Base-by-base conservation (phyloP, 2,329 filamentous ascomycete genomes). In the Orbilia ellipsospora region DNA sequence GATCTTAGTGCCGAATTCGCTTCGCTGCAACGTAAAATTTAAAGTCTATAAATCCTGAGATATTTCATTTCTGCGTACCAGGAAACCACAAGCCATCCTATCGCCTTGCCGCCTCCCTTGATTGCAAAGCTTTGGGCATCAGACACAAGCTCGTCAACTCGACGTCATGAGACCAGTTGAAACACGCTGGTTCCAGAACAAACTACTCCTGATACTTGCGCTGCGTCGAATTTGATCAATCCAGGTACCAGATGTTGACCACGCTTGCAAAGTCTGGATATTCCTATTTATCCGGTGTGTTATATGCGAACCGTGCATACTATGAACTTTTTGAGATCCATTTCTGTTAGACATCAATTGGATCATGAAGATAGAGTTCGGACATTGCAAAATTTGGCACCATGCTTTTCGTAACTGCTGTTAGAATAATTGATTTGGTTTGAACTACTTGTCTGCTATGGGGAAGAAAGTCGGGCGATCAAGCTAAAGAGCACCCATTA, bases 261-360 rank as follows among this genome's bases (percentile, higher is more conserved):
- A 69, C 45, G 26, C 16, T 48, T 48, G 16, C 26, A 50, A 57
- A 51, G 13, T n/a, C 18, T 55, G 52, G 36, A 65, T 69, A 65
- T 18, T 75, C 44, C 72, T 54, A 60, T 75, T 75, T 75, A 75
- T 44, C 72, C 72, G 72, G 72, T 18, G 72, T 65, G 72, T 60
- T 69, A 36, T 36, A 36, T 36, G 31, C 31, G 31, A 36, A 36
- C 31, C 31, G 31, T 70, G 60, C 60, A 63, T 63, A 23, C 44
- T 61, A 26, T 36, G 31, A 36, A 1, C 10, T 7, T 36, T 6
- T 36, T 36, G 31, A 36, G 31, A 36, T 57, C 51, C 57, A 44
- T 48, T 26, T 45, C 23, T 15, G 18, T 42, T 59, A 31, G 20
- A 16, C 36, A 16, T 45, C 44, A 40, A 59, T 36, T 31, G 5